Evolutionary conservation across 768 basidiomycete species (phyloP), one percentile per base, ranked within the genome.

Genomic region (Tephrocybe sp.): DNA sequence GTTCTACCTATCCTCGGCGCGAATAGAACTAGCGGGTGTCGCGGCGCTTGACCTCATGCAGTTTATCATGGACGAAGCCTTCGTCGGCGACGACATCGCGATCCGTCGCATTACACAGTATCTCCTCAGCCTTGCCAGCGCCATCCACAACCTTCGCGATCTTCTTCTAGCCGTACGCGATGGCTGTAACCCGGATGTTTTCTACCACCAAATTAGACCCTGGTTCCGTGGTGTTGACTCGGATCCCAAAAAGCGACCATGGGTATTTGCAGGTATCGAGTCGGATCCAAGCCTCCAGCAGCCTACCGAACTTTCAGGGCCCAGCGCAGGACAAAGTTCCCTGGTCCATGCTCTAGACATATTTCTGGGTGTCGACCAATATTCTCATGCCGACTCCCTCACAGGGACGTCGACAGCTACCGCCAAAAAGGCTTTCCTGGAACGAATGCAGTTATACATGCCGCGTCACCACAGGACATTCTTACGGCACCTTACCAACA

Each of bases 21-120:
- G 89, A 9, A 92, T 95, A 62, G 96, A 98, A 68, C 75, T 97
- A 19, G 82, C 85, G 23, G 95, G 95, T 9, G 92, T 92, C 1
- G 80, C 86, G 48, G 89, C 88, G 1, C 81, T 98, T 17, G 79
- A 85, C 42, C 72, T 96, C 48, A 96, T 98, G 92, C 83, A 87
- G 2, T 72, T 80, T 7, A 89, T 84, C 7, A 85, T 96, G 80
- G 92, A 98, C 70, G 95, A 98, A 64, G 79, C 85, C 39, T 96
- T 95, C 71, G 80, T 97, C 32, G 81, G 80, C 3, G 86, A 91
- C 59, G 75, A 71, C 43, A 78, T 83, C 12, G 84, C 87, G 20
- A 71, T 83, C 39, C 77, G 73, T 5, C 88, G 91, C 8, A 82
- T 82, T 39, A 79, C 82, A 2, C 59, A 67, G 12, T 94, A 88